Percentiles rank a stretch among this genome's conserved stretches.
Evolutionary conservation across 495 filamentous ascomycete genomes (phyloP).

Genomic region (Glarea lozoyensis): DNA sequence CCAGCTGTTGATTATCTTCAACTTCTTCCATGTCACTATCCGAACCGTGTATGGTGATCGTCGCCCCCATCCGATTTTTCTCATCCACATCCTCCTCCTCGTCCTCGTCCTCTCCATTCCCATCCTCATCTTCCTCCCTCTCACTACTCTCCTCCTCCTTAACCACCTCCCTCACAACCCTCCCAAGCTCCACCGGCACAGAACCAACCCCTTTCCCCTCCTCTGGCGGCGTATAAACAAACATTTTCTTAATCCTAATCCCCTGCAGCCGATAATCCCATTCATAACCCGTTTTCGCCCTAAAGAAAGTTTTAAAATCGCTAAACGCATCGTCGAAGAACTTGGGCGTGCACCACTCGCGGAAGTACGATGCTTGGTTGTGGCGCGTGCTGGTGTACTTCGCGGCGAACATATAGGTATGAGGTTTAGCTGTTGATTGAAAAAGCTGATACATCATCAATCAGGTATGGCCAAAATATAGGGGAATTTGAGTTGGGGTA

Average conservation of each 20-base stretch:
- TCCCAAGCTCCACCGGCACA: slow-evolving; percentile 2
- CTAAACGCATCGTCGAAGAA: slow-evolving; percentile 29
- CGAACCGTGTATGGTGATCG: no score
- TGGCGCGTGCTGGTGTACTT: slow-evolving; percentile 26
- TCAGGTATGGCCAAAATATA: not conserved
- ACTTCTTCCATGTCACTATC: no score
- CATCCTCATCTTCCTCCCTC: slow-evolving; percentile 1
- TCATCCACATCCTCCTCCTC: not conserved
- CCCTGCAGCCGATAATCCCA: slow-evolving; percentile 42
- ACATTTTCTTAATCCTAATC: not conserved
- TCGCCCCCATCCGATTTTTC: not conserved
- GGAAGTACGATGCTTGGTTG: slow-evolving; percentile 17
- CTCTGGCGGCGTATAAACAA: slow-evolving; percentile 7
- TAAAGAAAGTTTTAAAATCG: slow-evolving; percentile 48
- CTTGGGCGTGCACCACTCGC: slow-evolving; percentile 18
- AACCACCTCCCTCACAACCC: not conserved
- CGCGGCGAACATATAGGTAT: slow-evolving; percentile 31
- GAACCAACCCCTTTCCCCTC: slow-evolving; percentile 9
- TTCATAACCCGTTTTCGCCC: slow-evolving; percentile 38
- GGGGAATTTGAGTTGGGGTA: not conserved
- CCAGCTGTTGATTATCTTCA: no score
- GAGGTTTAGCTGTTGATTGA: slow-evolving; percentile 36
- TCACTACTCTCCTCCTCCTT: not conserved
- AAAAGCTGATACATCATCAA: slow-evolving; percentile 27
- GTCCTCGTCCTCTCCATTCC: slow-evolving; percentile 11